A percentile compares a stretch with the other conserved stretches of the same genome.
These are phyloP conservation scores for Dothideomycetes sp. DNA, from an alignment of 2,329 filamentous ascomycete genomes.

Conservation along the genomic window DNA sequence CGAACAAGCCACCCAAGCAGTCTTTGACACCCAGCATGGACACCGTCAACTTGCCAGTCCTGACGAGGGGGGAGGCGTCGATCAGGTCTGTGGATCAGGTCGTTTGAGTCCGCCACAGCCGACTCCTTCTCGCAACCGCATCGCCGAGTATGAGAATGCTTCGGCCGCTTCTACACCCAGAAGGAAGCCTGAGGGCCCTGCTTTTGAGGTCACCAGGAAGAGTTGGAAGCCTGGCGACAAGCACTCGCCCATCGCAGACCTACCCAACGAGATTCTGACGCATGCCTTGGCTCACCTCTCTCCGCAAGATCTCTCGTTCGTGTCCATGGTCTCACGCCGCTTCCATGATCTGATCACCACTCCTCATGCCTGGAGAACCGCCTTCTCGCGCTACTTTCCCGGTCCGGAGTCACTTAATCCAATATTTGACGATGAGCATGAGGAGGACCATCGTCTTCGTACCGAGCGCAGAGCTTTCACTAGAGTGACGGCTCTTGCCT, in stretches of 20 bases:
- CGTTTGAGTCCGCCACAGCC: slow-evolving; percentile 21
- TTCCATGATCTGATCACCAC: slow-evolving; percentile 83
- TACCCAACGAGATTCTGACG: slow-evolving; percentile 89
- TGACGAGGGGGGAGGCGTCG: slow-evolving; percentile 23
- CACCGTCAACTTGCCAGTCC: slow-evolving; percentile 34
- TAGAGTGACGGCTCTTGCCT: slow-evolving; percentile 71
- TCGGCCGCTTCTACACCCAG: slow-evolving; percentile 28
- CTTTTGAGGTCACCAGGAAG: slow-evolving; percentile 45
- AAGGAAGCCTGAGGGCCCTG: slow-evolving; percentile 34
- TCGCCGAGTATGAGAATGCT: slow-evolving; percentile 48
- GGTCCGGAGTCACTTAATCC: slow-evolving; percentile 53
- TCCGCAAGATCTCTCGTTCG: slow-evolving; percentile 69
- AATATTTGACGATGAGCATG: slow-evolving; percentile 34
- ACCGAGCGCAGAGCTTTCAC: slow-evolving; percentile 73
- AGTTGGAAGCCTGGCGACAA: slow-evolving; percentile 35
- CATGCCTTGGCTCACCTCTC: slow-evolving; percentile 86
- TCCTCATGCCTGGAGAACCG: slow-evolving; percentile 86
- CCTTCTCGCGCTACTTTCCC: slow-evolving; percentile 84
- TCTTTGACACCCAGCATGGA: slow-evolving; percentile 51
- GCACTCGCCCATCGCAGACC: slow-evolving; percentile 44
- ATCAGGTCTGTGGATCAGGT: slow-evolving; percentile 19
- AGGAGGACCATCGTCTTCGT: slow-evolving; percentile 46
- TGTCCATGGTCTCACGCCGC: slow-evolving; percentile 77
- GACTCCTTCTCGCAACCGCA: slow-evolving; percentile 32
- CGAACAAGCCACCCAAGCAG: slow-evolving; percentile 27